Base-by-base conservation (phyloP, 129 eudicot species). In the Kitagawia praeruptora region DNA sequence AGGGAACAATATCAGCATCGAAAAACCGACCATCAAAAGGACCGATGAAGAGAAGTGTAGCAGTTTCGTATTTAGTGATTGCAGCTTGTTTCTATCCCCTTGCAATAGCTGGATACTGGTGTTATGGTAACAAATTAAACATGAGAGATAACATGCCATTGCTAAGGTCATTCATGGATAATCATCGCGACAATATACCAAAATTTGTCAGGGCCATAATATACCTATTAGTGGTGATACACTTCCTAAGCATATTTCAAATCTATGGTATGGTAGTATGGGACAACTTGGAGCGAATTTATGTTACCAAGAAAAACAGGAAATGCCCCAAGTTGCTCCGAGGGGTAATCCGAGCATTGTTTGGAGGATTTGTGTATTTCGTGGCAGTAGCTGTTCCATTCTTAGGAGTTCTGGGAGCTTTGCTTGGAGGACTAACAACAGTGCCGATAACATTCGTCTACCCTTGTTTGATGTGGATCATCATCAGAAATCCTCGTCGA, bases 391-490 rank as follows among this genome's bases (percentile, higher is more conserved):
- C 93, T 0, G 71, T 90, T 45, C 96, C 97, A 1, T 92, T 92
- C 83, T 72, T 92, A 40, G 87, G 88, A 19, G 77, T 63, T 41
- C 25, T 92, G 47, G 87, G 79, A 9, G 69, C 84, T 15, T 14
- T 92, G 9, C 70, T 88, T 6, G 97, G 96, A 56, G 86, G 89
- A 28, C 27, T 90, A 5, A 79, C 87, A 1, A 74, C 88, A 0
- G 39, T 86, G 48, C 97, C 93, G 3, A 16, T 92, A 27, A 88
- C 97, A 14, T 72, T 85, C n/a, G 79, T 80, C 5, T 89, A 88
- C 61, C 97, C 97, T 3, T 88, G 89, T 78, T 69, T 92, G 75
- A 92, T 92, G 89, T 92, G 95, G 95, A 76, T 89, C 40, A 81
- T 79, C 12, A 83, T 88, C 64, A 88, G 83, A 81, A 88, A 77